Percentiles rank a stretch among this genome's conserved stretches.
These are phyloP conservation scores for Acacia crassicarpa DNA, from an alignment of 306 rosid genomes.

Conservation along the genomic window DNA sequence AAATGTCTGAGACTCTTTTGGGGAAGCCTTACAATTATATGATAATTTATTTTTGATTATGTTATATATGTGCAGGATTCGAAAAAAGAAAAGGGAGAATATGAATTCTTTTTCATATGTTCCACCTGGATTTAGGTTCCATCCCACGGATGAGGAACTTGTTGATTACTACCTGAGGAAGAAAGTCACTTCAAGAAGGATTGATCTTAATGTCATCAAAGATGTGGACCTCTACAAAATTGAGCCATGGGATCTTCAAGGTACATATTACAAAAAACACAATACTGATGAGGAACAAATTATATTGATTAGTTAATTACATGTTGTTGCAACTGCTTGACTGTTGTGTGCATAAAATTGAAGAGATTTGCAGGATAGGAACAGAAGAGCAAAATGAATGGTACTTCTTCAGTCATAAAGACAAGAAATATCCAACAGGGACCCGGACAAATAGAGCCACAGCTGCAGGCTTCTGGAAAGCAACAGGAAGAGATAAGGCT, in stretches of 20 bases:
- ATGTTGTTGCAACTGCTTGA: background rate
- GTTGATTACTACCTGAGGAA: conserved; percentile 92
- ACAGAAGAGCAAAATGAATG: conserved; percentile 86
- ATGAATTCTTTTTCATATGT: conserved; percentile 70
- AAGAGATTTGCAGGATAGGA: conserved; percentile 86
- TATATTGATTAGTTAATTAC: background rate
- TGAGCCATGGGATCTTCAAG: conserved; percentile 99
- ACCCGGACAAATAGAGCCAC: conserved; percentile 95
- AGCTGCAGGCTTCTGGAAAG: conserved; percentile 95
- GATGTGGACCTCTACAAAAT: conserved; percentile 93
- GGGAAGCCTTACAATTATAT: background rate
- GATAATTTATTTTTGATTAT: background rate
- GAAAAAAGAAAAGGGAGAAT: conserved; percentile 12
- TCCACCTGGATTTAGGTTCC: conserved; percentile 96
- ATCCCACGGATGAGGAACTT: conserved; percentile 96
- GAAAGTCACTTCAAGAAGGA: conserved; percentile 68
- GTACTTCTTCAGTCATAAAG: conserved; percentile 94
- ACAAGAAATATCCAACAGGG: conserved; percentile 97
- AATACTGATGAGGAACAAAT: background rate
- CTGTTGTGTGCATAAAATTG: background rate
- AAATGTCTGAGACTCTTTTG: too few relatives aligned
- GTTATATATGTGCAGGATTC: conserved; percentile 43
- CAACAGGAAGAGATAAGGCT: conserved; percentile 95
- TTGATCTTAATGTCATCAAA: conserved; percentile 87
- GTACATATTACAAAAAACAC: conserved; percentile 28